Conservation (phyloP, 2,329 filamentous ascomycete species). For the Verticillium longisporum region DNA sequence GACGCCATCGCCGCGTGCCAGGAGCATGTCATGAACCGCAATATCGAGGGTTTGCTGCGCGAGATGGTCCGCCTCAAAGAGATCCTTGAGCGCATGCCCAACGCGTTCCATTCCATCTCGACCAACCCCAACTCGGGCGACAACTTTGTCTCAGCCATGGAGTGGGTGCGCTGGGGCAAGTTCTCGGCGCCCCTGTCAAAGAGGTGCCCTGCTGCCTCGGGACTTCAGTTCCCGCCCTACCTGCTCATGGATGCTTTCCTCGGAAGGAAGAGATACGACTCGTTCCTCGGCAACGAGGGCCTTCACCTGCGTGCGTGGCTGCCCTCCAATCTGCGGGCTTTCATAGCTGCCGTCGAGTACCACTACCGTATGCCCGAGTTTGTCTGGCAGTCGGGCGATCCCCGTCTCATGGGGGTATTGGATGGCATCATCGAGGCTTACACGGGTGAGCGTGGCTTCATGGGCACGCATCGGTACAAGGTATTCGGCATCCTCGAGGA, state of each 20-base stretch:
- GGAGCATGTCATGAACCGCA: slow-evolving; percentile 45
- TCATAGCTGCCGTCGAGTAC: slow-evolving; percentile 48
- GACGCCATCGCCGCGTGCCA: slow-evolving; percentile 46
- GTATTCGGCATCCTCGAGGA: slow-evolving; percentile 49
- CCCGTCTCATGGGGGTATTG: slow-evolving; percentile 42
- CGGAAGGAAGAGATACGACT: slow-evolving; percentile 41
- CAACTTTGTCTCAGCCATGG: slow-evolving; percentile 39
- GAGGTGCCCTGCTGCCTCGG: slow-evolving; percentile 42
- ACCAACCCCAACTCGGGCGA: slow-evolving; percentile 44
- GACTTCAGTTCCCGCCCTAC: slow-evolving; percentile 44
- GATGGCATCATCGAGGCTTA: slow-evolving; percentile 50
- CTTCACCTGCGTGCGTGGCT: slow-evolving; percentile 46
- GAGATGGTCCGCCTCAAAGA: slow-evolving; percentile 46
- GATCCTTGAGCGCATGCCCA: slow-evolving; percentile 45
- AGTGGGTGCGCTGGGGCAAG: slow-evolving; percentile 44
- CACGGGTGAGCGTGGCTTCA: slow-evolving; percentile 47
- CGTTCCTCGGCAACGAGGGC: slow-evolving; percentile 44
- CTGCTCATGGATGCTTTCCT: slow-evolving; percentile 49
- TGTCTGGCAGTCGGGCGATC: slow-evolving; percentile 41
- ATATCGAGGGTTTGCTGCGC: slow-evolving; percentile 39
- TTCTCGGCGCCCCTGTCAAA: slow-evolving; percentile 44
- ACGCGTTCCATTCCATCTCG: slow-evolving; percentile 47
- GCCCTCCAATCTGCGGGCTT: slow-evolving; percentile 45
- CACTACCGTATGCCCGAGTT: slow-evolving; percentile 48
- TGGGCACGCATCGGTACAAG: slow-evolving; percentile 51